Evolutionary conservation across 805 yeast species (phyloP), one percentile per base, ranked within the genome.

Genomic region (Grigorovia yakushimaensis): DNA sequence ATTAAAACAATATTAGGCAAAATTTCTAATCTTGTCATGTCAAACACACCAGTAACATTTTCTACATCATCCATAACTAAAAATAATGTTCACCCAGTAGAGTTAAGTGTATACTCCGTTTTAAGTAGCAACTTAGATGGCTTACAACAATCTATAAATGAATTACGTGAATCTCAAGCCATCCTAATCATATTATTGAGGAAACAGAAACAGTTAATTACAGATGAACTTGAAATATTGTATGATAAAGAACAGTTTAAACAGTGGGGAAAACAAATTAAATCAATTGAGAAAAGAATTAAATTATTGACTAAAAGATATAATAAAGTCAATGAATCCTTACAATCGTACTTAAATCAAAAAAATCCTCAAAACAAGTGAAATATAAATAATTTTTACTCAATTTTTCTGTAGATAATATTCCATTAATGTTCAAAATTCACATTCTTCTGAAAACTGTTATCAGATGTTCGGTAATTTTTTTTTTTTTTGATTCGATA

Each of bases 101-200:
- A 64, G 41, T 49, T 64, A 39, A 52, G 61, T 45, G 63, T 59
- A 0, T 62, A 61, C 41, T 59, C 67, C 2, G 41, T 60, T 2
- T 44, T 64, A 5, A 61, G 66, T 3, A 54, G 55, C 2, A 60
- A 64, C 41, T 44, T 64, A 24, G 68, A 64, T 49, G 62, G 60
- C 8, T 49, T 64, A 4, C 58, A 60, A 35, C 60, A 60, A 23
- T 58, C 66, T 2, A 60, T 64, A 18, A 59, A 57, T 42, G 61
- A 60, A 20, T 45, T 62, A 44, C 47, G 68, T 40, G 63, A 58
- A 49, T 61, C 65, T 3, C 67, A 64, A 46, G 65, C 66, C 2
- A 44, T 61, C 17, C 48, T 62, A 17, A 51, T 64, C 7, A 47
- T 64, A 4, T 47, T 52, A 42, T 44, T 64, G n/a, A 51, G 61